Base-by-base conservation (phyloP, 2,329 filamentous ascomycete genomes). In the Cladosporium colombiae region DNA sequence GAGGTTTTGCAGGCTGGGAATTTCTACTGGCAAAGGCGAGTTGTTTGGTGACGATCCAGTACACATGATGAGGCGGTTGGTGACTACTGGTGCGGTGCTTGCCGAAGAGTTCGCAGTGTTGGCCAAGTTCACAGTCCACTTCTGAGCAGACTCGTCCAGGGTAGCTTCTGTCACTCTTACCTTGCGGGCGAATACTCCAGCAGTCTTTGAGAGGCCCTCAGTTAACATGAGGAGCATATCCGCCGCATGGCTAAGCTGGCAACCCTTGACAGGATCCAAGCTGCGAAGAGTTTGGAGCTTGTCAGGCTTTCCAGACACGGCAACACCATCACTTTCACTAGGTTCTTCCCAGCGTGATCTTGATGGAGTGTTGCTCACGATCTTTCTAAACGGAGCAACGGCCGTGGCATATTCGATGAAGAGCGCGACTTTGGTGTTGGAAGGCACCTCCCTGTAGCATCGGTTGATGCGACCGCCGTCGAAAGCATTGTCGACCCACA, bases 391-490 rank as follows among this genome's bases (percentile, higher is more conserved):
- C 0, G 85, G 79, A 40, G 81, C 74, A 1, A 85, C 75, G 1
- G 82, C 84, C 21, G 83, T 80, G 21, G 85, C 85, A 74, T 84
- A 89, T 31, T 84, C 79, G 66, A 86, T 77, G 73, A 89, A 89
- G 25, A 86, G 78, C 53, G 82, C 81, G 50, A 86, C 86, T 72
- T 86, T 88, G 65, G 87, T 89, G 73, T 89, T 89, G 70, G 81
- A 85, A 68, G 86, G 86, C 23, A 89, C 87, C 72, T 88, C 86
- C 57, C 86, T 81, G 72, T 89, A 89, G 71, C 79, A 80, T 66
- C 79, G 78, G 69, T 77, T 78, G 52, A 78, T 70, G 55, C 76
- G 68, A 14, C 76, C 76, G 11, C 74, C 86, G 27, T 82, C 76
- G 70, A 89, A 88, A 2, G 74, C 72, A 37, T 85, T 81, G 71